Conservation (phyloP, 306 rosid species). For the Comarum palustre region DNA sequence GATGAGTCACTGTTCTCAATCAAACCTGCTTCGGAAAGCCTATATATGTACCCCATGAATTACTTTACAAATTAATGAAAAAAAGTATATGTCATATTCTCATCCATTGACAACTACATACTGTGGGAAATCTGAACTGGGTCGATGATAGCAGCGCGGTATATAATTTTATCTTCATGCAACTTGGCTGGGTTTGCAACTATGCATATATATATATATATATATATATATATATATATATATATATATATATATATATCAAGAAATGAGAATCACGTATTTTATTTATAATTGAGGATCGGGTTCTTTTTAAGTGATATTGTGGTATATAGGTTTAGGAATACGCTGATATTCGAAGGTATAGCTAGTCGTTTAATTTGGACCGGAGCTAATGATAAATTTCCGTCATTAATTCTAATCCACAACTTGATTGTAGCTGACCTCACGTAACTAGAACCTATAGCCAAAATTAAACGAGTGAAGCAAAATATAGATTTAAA, state of each 20-base stretch:
- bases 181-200: slow-evolving; percentile 1
- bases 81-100: neutral
- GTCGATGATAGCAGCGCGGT: neutral
- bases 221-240: too few species aligned
- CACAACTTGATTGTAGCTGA: too few species aligned
- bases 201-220: too few species aligned
- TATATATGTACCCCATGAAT: neutral
- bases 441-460: too few species aligned
- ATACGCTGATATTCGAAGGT: neutral
- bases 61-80: slow-evolving; percentile 1
- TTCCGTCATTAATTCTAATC: too few species aligned
- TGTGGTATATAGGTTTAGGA: neutral
- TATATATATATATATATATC: neutral
- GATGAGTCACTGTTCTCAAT: slow-evolving; percentile 6
- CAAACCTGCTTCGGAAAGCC: neutral
- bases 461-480: too few species aligned
- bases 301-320: neutral
- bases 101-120: neutral
- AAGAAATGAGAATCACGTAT: neutral
- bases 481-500: too few species aligned
- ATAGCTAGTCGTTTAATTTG: slow-evolving; percentile 13
- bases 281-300: neutral
- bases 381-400: slow-evolving; percentile 17
- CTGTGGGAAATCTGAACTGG: slow-evolving; percentile 7
- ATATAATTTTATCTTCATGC: neutral